These are phyloP conservation scores for Flueggea neowawraea DNA, from an alignment of 441 rosid species.

Conservation along the genomic window DNA sequence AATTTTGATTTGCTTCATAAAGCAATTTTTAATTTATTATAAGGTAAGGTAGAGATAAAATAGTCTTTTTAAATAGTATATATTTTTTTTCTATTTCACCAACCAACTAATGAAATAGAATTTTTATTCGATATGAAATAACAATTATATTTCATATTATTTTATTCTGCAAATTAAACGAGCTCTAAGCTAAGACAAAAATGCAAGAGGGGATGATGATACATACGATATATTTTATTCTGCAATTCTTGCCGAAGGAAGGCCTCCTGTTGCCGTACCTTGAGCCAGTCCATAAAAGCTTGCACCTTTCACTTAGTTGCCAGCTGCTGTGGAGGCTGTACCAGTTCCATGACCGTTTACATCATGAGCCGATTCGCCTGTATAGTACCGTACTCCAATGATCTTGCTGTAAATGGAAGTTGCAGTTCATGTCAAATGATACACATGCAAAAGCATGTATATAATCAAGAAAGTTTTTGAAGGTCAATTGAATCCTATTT, in stretches of 20 bases:
- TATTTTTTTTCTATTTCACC: too few species aligned
- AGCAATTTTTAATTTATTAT: too few species aligned
- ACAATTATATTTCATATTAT: too few species aligned
- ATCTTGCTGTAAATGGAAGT: constrained; percentile 25
- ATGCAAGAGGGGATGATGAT: background rate
- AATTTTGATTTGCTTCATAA: too few species aligned
- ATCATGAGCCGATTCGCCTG: constrained; percentile 26
- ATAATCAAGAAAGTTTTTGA: background rate
- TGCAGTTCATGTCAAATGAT: background rate
- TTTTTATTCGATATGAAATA: too few species aligned
- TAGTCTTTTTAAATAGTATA: too few species aligned
- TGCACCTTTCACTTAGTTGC: constrained; percentile 20
- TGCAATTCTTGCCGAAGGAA: constrained; percentile 17
- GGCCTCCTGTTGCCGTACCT: constrained; percentile 35
- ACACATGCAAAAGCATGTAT: constrained; percentile 15
- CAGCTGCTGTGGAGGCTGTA: constrained; percentile 37
- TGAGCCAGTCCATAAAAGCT: constrained; percentile 28
- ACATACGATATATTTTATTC: background rate
- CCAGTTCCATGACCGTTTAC: constrained; percentile 37
- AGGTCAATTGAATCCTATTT: constrained; percentile 8
- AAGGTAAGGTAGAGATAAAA: too few species aligned
- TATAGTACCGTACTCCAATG: constrained; percentile 36
- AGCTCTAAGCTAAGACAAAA: too few species aligned
- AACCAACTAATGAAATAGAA: too few species aligned
- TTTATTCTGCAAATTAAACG: too few species aligned